Evolutionary conservation across 768 basidiomycete genomes (phyloP).

Genomic region (Hydnomerulius pinastri): DNA sequence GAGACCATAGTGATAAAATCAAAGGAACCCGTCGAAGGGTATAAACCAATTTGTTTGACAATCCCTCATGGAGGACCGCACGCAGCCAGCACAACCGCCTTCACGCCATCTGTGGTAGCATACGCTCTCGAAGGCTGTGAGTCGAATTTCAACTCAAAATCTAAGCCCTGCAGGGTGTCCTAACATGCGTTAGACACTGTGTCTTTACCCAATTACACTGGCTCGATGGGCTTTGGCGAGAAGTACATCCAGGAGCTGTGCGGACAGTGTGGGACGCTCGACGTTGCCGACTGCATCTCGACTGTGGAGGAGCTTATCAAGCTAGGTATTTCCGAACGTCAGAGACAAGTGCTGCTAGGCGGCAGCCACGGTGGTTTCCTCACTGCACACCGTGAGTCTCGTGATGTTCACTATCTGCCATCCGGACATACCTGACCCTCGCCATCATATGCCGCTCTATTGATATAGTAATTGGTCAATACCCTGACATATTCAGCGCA

Average conservation of each 20-base stretch:
- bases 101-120: slow-evolving; percentile 43
- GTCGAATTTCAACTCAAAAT: slow-evolving; percentile 15
- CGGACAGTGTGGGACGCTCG: slow-evolving; percentile 62
- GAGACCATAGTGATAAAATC: slow-evolving; percentile 57
- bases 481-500: slow-evolving; percentile 61
- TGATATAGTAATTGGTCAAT: slow-evolving; percentile 58
- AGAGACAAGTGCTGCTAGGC: slow-evolving; percentile 57
- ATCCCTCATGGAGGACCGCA: slow-evolving; percentile 70
- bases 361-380: slow-evolving; percentile 77
- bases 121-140: slow-evolving; percentile 64
- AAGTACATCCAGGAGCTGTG: slow-evolving; percentile 53
- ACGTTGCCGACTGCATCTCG: slow-evolving; percentile 65
- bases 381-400: slow-evolving; percentile 51
- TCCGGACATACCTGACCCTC: not conserved
- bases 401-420: not conserved
- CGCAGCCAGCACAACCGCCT: slow-evolving; percentile 46
- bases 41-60: slow-evolving; percentile 48
- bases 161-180: not conserved
- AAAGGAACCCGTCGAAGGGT: slow-evolving; percentile 14
- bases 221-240: slow-evolving; percentile 68
- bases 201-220: slow-evolving; percentile 66
- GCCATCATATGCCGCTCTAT: not conserved
- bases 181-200: slow-evolving; percentile 47
- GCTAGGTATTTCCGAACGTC: slow-evolving; percentile 49
- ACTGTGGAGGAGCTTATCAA: slow-evolving; percentile 51